These are phyloP conservation scores for Crucibulum laeve DNA, from an alignment of 768 basidiomycete species.

Conservation along the genomic window DNA sequence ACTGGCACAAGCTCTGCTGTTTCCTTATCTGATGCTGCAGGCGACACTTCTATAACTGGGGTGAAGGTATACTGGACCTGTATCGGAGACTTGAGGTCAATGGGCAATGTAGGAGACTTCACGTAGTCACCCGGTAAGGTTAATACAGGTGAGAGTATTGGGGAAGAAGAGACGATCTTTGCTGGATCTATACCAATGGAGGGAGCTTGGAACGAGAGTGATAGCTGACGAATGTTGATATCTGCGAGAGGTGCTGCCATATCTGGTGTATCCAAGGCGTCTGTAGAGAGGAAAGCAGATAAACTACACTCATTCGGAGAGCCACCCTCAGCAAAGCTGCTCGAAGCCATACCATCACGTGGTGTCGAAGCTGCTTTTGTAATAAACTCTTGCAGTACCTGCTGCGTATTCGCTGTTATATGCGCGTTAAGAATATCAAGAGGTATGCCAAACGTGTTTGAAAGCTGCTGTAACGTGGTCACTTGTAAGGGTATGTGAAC, in stretches of 20 bases:
- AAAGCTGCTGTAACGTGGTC: no score
- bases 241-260: slow-evolving; percentile 11
- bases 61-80: no score
- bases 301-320: not conserved
- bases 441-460: slow-evolving; percentile 27
- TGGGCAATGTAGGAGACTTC: no score
- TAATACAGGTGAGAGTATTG: not conserved
- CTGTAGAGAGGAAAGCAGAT: not conserved
- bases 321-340: slow-evolving; percentile 5
- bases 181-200: slow-evolving; percentile 24
- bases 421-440: slow-evolving; percentile 26
- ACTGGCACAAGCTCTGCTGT: no score
- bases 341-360: slow-evolving; percentile 1
- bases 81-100: not conserved
- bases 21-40: no score
- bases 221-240: slow-evolving; percentile 12
- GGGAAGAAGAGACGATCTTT: slow-evolving; percentile 20
- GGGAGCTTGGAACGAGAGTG: slow-evolving; percentile 11
- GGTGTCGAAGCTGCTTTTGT: slow-evolving; percentile 3
- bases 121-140: no score
- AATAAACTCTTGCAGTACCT: slow-evolving; percentile 23
- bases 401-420: slow-evolving; percentile 28
- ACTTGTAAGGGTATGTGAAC: no score
- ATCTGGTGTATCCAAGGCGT: not conserved
- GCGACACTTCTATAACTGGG: no score